Percentiles rank a stretch among this genome's conserved stretches.
Conservation (phyloP, 2,329 filamentous ascomycete species). For the Aspergillus oerlinghausenensis region DNA sequence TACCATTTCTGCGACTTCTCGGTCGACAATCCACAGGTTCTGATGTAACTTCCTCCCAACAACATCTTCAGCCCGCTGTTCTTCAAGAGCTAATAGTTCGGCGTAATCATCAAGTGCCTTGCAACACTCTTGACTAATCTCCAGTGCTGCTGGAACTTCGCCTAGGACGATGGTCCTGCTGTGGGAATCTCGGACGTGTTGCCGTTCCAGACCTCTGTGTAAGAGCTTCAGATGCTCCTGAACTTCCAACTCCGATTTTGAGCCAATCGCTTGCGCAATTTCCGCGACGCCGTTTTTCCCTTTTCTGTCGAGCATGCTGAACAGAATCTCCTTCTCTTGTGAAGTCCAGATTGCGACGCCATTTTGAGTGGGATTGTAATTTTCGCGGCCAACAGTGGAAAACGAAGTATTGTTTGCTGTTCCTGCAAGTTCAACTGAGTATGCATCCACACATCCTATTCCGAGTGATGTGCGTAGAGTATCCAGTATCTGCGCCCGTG, state of each 20-base stretch:
- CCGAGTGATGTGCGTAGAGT: slow-evolving; percentile 24
- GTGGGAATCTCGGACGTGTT: slow-evolving; percentile 32
- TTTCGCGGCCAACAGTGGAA: slow-evolving; percentile 9
- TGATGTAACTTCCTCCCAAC: slow-evolving; percentile 60
- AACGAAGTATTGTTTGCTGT: slow-evolving; percentile 45
- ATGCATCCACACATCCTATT: slow-evolving; percentile 47
- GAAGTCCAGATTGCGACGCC: slow-evolving; percentile 67
- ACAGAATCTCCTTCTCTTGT: slow-evolving; percentile 67
- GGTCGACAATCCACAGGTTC: slow-evolving; percentile 61
- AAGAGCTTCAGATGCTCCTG: slow-evolving; percentile 64
- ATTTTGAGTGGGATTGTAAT: slow-evolving; percentile 52
- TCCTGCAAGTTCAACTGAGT: slow-evolving; percentile 50
- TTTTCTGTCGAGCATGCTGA: slow-evolving; percentile 58
- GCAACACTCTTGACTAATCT: slow-evolving; percentile 65
- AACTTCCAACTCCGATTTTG: slow-evolving; percentile 72
- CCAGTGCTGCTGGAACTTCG: slow-evolving; percentile 67
- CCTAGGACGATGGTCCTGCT: slow-evolving; percentile 42
- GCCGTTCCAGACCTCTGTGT: slow-evolving; percentile 44
- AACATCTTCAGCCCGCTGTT: slow-evolving; percentile 59
- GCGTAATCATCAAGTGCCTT: slow-evolving; percentile 63
- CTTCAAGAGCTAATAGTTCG: slow-evolving; percentile 59
- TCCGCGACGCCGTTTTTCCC: slow-evolving; percentile 59
- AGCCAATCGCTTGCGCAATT: slow-evolving; percentile 60
- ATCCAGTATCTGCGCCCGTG: slow-evolving; percentile 10
- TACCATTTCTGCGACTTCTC: slow-evolving; percentile 26